These are phyloP conservation scores for Hyphopichia wangnamkhiaoensis DNA, from an alignment of 1,139 yeast genomes.

Conservation along the genomic window DNA sequence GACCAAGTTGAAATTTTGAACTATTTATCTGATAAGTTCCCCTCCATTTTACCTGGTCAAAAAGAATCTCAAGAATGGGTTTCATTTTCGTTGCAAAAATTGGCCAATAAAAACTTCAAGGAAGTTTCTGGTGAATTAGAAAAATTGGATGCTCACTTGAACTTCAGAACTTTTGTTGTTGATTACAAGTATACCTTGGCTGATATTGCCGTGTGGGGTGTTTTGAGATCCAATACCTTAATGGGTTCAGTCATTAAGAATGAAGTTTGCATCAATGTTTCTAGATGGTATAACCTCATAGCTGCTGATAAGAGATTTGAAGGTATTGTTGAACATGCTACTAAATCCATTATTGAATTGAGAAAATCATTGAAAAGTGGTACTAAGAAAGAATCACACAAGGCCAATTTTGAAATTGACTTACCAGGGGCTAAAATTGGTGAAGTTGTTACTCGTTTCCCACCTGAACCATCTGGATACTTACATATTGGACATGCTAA, in stretches of 20 bases:
- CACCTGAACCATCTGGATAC: slow-evolving; percentile 91
- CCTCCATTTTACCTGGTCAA: slow-evolving; percentile 33
- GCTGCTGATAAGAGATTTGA: slow-evolving; percentile 70
- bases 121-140: slow-evolving; percentile 77
- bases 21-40: slow-evolving; percentile 48
- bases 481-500: slow-evolving; percentile 94
- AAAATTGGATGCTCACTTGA: slow-evolving; percentile 76
- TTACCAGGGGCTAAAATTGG: slow-evolving; percentile 89
- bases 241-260: slow-evolving; percentile 88
- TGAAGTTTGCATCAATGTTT: slow-evolving; percentile 77
- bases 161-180: slow-evolving; percentile 76
- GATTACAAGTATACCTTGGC: slow-evolving; percentile 71
- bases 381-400: slow-evolving; percentile 75
- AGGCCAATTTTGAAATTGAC: slow-evolving; percentile 92
- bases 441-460: slow-evolving; percentile 95
- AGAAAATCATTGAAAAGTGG: slow-evolving; percentile 68
- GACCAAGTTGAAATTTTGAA: slow-evolving; percentile 47
- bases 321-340: slow-evolving; percentile 64
- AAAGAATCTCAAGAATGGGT: slow-evolving; percentile 59
- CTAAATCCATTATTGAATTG: slow-evolving; percentile 69
- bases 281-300: slow-evolving; percentile 89
- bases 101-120: slow-evolving; percentile 85
- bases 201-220: slow-evolving; percentile 93
- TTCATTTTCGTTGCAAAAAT: slow-evolving; percentile 64
- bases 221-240: slow-evolving; percentile 86